These are phyloP conservation scores for Epichloe gansuensis DNA, from an alignment of 2,329 filamentous ascomycete genomes.

Conservation along the genomic window DNA sequence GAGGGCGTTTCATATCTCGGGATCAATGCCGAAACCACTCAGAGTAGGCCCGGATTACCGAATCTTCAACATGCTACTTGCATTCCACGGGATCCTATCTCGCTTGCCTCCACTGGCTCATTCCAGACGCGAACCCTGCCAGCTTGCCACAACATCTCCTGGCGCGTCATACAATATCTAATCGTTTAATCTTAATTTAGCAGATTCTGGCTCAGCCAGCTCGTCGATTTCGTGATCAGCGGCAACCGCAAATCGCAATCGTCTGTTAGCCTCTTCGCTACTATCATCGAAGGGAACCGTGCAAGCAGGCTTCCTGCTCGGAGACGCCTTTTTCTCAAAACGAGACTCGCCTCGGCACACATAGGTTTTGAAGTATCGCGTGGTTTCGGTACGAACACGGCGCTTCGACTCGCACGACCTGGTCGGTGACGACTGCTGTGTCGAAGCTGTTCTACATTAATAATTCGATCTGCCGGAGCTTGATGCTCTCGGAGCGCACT, in stretches of 20 bases:
- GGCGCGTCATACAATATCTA: constrained; percentile 6
- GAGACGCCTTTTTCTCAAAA: background rate
- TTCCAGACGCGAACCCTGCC: constrained; percentile 12
- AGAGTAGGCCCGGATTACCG: background rate
- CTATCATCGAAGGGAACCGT: background rate
- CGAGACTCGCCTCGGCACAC: background rate
- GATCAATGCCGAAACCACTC: background rate
- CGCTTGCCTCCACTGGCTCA: constrained; percentile 8
- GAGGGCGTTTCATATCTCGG: background rate
- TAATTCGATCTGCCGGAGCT: constrained; percentile 9
- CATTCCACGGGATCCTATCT: constrained; percentile 9
- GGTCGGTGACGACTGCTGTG: constrained; percentile 7
- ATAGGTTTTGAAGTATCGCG: background rate
- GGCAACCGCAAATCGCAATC: background rate
- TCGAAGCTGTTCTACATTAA: background rate
- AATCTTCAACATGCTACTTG: background rate
- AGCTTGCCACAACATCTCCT: constrained; percentile 11
- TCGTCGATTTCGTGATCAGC: background rate
- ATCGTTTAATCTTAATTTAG: constrained; percentile 3
- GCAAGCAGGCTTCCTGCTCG: background rate
- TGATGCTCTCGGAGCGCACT: constrained; percentile 18
- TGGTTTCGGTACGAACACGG: background rate
- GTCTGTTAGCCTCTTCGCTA: background rate
- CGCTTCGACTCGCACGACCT: background rate
- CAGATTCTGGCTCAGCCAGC: constrained; percentile 1